Evolutionary conservation across 352 stramenopile species (phyloP).

Genomic region (Elongisporangium senticosum): DNA sequence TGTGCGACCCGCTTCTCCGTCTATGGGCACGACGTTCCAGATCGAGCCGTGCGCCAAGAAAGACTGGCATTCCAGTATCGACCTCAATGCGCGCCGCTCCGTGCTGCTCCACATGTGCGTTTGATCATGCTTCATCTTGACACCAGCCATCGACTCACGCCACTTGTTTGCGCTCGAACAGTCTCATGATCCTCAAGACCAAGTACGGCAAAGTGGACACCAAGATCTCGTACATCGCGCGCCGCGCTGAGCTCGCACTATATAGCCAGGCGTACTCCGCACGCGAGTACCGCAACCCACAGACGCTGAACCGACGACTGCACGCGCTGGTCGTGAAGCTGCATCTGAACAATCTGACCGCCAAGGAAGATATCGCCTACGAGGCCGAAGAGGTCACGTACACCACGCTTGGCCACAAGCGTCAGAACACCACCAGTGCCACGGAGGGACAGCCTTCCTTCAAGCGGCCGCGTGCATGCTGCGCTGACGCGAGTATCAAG

Average conservation of each 20-base stretch:
- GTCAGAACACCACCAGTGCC: conserved; percentile 12
- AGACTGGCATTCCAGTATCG: conserved; percentile 39
- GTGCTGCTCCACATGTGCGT: conserved; percentile 58
- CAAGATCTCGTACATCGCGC: conserved; percentile 59
- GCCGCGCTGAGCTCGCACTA: conserved; percentile 46
- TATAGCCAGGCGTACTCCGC: conserved; percentile 47
- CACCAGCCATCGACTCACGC: neutral
- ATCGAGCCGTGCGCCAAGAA: conserved; percentile 10
- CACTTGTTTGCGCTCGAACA: conserved; percentile 6
- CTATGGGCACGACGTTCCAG: conserved; percentile 5
- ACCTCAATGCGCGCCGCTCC: conserved; percentile 29
- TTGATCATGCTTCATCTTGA: neutral
- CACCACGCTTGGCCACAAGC: conserved; percentile 9
- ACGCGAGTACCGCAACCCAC: conserved; percentile 48
- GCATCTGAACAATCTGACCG: conserved; percentile 44
- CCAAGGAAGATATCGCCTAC: conserved; percentile 30
- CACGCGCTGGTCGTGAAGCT: conserved; percentile 59
- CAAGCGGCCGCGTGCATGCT: conserved; percentile 5
- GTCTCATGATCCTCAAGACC: conserved; percentile 49
- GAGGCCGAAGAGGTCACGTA: conserved; percentile 1
- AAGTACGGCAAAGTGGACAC: conserved; percentile 55
- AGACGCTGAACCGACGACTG: conserved; percentile 47
- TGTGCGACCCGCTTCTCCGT: conserved; percentile 4
- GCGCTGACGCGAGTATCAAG: neutral
- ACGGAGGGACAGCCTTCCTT: neutral